Percentiles rank a stretch among this genome's conserved stretches.
Evolutionary conservation across 139 green algal genomes (phyloP).

Genomic region (Tetradesmus obliquus): DNA sequence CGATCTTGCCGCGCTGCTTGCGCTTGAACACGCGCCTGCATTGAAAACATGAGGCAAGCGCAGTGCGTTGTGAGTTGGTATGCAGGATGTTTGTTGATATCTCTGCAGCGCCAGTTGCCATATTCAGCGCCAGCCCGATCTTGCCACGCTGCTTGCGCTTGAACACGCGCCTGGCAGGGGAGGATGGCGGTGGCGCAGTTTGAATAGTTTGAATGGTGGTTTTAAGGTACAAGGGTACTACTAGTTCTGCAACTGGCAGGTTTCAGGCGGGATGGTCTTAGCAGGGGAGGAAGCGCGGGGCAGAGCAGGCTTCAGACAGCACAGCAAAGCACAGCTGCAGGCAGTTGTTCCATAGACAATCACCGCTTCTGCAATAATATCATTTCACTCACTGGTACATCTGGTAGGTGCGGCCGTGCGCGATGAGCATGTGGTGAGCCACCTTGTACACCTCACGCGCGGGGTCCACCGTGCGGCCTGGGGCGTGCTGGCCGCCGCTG

Average conservation of each 20-base stretch:
- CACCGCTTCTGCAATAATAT: not conserved
- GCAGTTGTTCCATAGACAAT: no score
- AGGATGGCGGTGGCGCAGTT: no score
- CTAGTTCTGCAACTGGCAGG: no score
- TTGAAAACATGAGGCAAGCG: no score
- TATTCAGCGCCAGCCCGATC: constrained; percentile 60
- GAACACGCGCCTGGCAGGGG: not conserved
- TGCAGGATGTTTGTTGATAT: not conserved
- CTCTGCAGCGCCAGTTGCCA: not conserved
- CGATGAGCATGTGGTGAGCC: constrained; percentile 63
- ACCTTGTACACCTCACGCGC: constrained; percentile 56
- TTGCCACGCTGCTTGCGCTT: constrained; percentile 56
- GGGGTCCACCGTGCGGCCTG: constrained; percentile 35
- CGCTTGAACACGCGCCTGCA: constrained; percentile 50
- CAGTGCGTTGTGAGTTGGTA: not conserved
- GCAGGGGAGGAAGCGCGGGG: no score
- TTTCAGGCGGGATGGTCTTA: no score
- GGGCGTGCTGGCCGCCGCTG: constrained; percentile 50
- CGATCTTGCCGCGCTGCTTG: constrained; percentile 59
- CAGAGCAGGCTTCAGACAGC: not conserved
- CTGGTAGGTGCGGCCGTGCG: constrained; percentile 56
- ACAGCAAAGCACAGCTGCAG: not conserved
- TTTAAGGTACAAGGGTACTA: no score
- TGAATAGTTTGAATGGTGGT: no score
- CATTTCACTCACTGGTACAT: constrained; percentile 54